Conservation (phyloP, 2,329 filamentous ascomycete species). For the Hypoxylon sp. region DNA sequence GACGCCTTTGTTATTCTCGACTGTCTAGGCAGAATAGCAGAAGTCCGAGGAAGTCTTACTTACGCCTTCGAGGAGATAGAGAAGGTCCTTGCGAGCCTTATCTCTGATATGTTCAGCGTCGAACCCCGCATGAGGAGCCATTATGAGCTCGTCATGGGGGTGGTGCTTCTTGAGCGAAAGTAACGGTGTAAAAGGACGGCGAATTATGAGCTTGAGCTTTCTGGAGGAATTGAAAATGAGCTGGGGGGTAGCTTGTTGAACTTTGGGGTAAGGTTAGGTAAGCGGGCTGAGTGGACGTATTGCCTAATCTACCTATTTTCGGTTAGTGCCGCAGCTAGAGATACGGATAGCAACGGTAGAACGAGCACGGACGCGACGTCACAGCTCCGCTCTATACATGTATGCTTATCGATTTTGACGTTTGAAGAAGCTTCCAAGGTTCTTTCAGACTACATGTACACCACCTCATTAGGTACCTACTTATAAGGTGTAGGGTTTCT, state of each 20-base stretch:
- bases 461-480: no score
- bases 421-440: neutral
- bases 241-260: conserved; percentile 30
- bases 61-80: conserved; percentile 95
- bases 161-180: conserved; percentile 40
- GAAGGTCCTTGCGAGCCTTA: conserved; percentile 88
- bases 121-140: conserved; percentile 80
- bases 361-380: conserved; percentile 34
- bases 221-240: conserved; percentile 25
- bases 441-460: neutral
- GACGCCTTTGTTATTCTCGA: conserved; percentile 40
- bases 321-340: conserved; percentile 17
- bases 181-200: conserved; percentile 19
- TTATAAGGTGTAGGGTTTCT: neutral
- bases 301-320: conserved; percentile 27
- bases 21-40: conserved; percentile 29
- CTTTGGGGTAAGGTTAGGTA: conserved; percentile 25
- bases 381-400: conserved; percentile 30
- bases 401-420: conserved; percentile 31
- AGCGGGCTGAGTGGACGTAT: conserved; percentile 30
- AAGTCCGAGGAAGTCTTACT: conserved; percentile 63
- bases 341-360: neutral
- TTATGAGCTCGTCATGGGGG: conserved; percentile 69
- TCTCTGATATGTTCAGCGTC: conserved; percentile 82
- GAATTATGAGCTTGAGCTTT: conserved; percentile 29